Evolutionary conservation across 2,329 filamentous ascomycete genomes (phyloP).

Genomic region (Escovopsis sp.): DNA sequence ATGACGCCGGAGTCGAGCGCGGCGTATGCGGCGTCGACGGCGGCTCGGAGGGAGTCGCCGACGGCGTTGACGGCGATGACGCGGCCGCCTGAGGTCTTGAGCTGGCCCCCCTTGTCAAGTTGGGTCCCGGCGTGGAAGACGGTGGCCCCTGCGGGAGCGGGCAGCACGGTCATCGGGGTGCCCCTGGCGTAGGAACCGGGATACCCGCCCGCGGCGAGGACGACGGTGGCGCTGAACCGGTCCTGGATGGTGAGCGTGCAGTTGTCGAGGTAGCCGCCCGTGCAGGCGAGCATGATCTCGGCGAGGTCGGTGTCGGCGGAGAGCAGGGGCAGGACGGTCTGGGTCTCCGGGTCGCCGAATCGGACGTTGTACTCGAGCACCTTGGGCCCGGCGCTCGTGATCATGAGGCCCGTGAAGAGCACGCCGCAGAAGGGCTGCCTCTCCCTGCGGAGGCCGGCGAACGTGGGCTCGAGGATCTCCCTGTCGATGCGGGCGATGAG

Average conservation of each 20-base stretch:
- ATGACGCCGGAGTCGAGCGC: conserved; percentile 55
- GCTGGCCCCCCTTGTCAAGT: conserved; percentile 40
- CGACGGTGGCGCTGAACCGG: conserved; percentile 74
- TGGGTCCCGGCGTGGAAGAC: conserved; percentile 91
- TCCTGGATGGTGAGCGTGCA: conserved; percentile 51
- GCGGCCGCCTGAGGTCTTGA: conserved; percentile 71
- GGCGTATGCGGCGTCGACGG: conserved; percentile 75
- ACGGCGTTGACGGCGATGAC: conserved; percentile 88
- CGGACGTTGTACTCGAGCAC: conserved; percentile 87
- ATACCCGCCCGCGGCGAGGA: conserved; percentile 87
- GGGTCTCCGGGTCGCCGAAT: conserved; percentile 84
- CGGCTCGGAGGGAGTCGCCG: conserved; percentile 55
- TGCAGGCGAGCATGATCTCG: conserved; percentile 75
- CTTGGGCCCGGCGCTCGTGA: conserved; percentile 66
- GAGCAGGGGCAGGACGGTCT: conserved; percentile 69
- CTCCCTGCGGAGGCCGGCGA: conserved; percentile 76
- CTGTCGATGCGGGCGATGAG: conserved; percentile 66
- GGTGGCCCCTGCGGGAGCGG: conserved; percentile 30
- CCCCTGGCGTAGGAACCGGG: conserved; percentile 77
- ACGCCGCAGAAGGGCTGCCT: conserved; percentile 58
- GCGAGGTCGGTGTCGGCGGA: conserved; percentile 68
- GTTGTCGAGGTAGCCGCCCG: conserved; percentile 55
- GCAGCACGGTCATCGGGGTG: conserved; percentile 36
- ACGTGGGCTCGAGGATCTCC: conserved; percentile 75
- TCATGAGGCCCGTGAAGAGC: conserved; percentile 86